These are phyloP conservation scores for Plectranthus barbatus DNA, from an alignment of 257 asterid species.

Conservation along the genomic window DNA sequence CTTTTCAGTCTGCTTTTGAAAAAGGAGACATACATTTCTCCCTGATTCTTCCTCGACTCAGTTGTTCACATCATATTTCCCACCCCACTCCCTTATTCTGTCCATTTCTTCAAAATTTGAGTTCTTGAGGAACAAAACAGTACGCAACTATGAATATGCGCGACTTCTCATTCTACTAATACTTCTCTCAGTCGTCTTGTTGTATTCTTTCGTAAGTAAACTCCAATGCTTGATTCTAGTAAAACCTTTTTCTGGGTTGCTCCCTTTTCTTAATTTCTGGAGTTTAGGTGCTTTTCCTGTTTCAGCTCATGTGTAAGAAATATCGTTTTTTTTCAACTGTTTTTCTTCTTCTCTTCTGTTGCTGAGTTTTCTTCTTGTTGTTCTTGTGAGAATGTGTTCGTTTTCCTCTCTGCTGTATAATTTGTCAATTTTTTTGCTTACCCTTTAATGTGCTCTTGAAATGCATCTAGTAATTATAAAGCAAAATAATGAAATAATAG, in stretches of 20 bases:
- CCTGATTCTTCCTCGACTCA: constrained; percentile 27
- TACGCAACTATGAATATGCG: constrained; percentile 12
- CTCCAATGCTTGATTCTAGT: constrained; percentile 10
- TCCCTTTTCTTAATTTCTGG: neutral
- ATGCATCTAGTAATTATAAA: constrained; percentile 2
- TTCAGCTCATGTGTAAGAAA: neutral
- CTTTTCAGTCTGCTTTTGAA: constrained; percentile 50
- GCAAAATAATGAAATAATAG: neutral
- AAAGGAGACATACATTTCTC: constrained; percentile 44
- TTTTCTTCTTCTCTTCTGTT: neutral
- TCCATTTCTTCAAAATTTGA: constrained; percentile 15
- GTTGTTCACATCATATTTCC: constrained; percentile 18
- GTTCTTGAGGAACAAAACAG: constrained; percentile 20
- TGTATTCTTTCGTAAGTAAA: constrained; percentile 20
- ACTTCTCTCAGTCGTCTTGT: constrained; percentile 19
- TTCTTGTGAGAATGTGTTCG: too few species aligned
- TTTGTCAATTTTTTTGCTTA: neutral
- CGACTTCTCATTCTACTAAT: constrained; percentile 13
- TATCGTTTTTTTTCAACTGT: neutral
- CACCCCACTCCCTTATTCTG: neutral
- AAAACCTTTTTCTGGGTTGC: neutral
- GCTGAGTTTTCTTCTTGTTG: neutral
- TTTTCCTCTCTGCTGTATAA: neutral
- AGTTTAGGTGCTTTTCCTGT: neutral
- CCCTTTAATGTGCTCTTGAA: neutral